phyloP scores from a whole-genome alignment of 75 land plant species.

The Adiantum capillusveneris region DNA sequence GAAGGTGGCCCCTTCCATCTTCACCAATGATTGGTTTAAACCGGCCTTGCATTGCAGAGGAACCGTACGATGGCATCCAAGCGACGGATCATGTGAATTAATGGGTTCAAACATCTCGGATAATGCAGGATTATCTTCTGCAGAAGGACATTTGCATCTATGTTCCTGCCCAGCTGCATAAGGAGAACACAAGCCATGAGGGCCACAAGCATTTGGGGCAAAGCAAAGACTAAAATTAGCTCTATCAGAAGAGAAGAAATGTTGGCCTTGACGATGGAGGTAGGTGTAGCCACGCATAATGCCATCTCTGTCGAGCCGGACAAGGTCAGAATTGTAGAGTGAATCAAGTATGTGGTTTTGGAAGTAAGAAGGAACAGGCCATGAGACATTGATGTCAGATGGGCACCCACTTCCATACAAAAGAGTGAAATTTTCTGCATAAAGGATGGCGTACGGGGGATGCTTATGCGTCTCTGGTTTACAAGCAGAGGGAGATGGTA shows the following conservation, averaged over 20 bases:
- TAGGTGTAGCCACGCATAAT: constrained; percentile 2
- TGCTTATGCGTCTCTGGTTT: neutral
- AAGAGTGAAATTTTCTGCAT: neutral
- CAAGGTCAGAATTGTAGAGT: neutral
- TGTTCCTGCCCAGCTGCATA: neutral
- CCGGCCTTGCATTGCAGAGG: neutral
- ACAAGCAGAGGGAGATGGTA: neutral
- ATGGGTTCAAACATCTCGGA: neutral
- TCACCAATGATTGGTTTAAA: neutral
- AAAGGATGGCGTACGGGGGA: neutral
- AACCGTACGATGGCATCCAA: neutral
- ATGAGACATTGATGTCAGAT: neutral
- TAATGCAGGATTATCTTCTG: neutral
- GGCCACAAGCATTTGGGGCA: neutral
- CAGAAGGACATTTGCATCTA: neutral
- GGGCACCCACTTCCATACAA: neutral
- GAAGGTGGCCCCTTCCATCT: neutral
- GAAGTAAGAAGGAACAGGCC: neutral
- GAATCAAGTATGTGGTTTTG: neutral
- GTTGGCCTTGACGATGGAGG: neutral
- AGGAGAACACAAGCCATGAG: neutral
- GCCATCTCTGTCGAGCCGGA: neutral
- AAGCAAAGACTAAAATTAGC: neutral
- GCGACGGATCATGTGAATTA: neutral
- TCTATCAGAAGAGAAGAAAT: neutral